Conservation (phyloP, 768 basidiomycete genomes). For the Pleurotus platypus region DNA sequence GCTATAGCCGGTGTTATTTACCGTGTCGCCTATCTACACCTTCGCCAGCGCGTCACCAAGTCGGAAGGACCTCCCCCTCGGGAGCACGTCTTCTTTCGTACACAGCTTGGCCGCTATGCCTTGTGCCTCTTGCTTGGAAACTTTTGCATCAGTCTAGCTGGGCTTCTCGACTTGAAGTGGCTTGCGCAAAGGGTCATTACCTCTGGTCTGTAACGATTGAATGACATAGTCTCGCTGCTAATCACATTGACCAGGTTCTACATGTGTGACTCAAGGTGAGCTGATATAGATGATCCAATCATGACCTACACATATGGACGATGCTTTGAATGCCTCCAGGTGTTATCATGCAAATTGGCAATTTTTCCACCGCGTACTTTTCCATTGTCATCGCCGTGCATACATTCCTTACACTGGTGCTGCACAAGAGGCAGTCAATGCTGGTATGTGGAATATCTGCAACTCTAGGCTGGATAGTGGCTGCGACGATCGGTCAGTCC, state of each 20-base stretch:
- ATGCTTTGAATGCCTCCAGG: slow-evolving; percentile 29
- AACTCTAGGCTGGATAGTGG: slow-evolving; percentile 49
- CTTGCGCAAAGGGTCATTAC: slow-evolving; percentile 37
- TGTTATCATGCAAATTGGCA: slow-evolving; percentile 56
- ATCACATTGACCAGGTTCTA: slow-evolving; percentile 28
- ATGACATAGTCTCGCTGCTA: no score
- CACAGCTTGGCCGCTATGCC: slow-evolving; percentile 69
- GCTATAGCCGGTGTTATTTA: slow-evolving; percentile 48
- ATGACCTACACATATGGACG: not conserved
- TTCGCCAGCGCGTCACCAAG: slow-evolving; percentile 26
- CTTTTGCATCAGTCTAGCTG: slow-evolving; percentile 47
- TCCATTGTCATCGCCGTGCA: slow-evolving; percentile 63
- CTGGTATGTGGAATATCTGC: slow-evolving; percentile 42
- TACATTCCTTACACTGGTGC: slow-evolving; percentile 62
- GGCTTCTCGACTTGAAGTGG: slow-evolving; percentile 55
- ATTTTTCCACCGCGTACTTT: slow-evolving; percentile 62
- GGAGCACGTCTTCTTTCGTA: slow-evolving; percentile 64
- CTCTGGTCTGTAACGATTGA: slow-evolving; percentile 34
- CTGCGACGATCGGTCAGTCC: slow-evolving; percentile 46
- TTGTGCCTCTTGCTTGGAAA: slow-evolving; percentile 60
- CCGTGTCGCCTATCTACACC: slow-evolving; percentile 45
- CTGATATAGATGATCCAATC: not conserved
- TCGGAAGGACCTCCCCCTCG: slow-evolving; percentile 19
- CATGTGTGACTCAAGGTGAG: slow-evolving; percentile 61
- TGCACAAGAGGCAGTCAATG: slow-evolving; percentile 48